phyloP scores from a whole-genome alignment of 140 eudicot genomes.

The Anethum foeniculum region DNA sequence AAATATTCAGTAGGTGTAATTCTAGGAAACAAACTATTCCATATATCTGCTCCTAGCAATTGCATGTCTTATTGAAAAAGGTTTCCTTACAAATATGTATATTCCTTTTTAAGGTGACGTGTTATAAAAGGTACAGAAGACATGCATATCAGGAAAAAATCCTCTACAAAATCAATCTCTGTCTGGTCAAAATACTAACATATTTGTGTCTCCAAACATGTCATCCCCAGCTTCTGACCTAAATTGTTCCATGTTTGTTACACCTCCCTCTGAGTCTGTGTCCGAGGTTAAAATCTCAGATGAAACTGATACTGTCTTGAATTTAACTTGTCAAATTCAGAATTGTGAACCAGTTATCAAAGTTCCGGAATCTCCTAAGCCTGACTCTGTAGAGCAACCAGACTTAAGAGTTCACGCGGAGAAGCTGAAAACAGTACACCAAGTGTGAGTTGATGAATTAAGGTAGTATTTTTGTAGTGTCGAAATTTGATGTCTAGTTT shows the following conservation, averaged over 20 bases:
- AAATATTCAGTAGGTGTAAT: not conserved
- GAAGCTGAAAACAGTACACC: constrained; percentile 42
- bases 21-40: not conserved
- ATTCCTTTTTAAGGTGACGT: not conserved
- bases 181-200: constrained; percentile 12
- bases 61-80: not conserved
- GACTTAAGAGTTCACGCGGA: constrained; percentile 9
- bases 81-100: not conserved
- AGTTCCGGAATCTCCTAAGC: constrained; percentile 51
- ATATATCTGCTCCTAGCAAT: no score
- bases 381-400: constrained; percentile 7
- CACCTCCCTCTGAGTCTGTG: constrained; percentile 14
- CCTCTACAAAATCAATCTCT: not conserved
- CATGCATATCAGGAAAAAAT: not conserved
- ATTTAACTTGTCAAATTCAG: not conserved
- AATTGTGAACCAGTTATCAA: constrained; percentile 40
- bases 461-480: not conserved
- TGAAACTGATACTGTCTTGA: not conserved
- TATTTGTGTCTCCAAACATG: constrained; percentile 10
- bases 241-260: constrained; percentile 2
- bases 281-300: constrained; percentile 9
- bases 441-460: constrained; percentile 42
- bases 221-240: constrained; percentile 15
- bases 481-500: not conserved
- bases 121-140: not conserved